Conservation (phyloP, 805 yeast genomes). For the Wickerhamiella domercqiae region DNA sequence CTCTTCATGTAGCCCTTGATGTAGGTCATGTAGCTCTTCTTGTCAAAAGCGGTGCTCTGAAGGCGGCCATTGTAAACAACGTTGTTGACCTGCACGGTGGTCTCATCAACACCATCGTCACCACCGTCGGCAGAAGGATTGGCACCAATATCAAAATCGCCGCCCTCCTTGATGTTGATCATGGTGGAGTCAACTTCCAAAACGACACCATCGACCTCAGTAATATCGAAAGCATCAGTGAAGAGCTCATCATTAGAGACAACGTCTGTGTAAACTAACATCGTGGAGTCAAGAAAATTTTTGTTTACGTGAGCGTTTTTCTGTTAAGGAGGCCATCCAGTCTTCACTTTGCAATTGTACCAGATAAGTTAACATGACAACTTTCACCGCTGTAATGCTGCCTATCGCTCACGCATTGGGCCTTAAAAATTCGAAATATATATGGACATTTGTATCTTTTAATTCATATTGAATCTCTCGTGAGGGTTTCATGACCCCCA, state of each 20-base stretch:
- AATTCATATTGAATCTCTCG: too few relatives aligned
- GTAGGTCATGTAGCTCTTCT: slow-evolving; percentile 92
- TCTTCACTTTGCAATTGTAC: not conserved
- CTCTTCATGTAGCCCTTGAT: slow-evolving; percentile 98
- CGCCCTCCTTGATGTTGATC: slow-evolving; percentile 73
- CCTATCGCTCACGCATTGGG: too few relatives aligned
- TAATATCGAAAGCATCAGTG: slow-evolving; percentile 92
- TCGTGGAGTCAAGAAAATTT: slow-evolving; percentile 9
- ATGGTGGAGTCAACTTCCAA: slow-evolving; percentile 93
- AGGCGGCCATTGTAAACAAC: slow-evolving; percentile 97
- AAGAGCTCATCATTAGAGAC: slow-evolving; percentile 82
- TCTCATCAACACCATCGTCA: slow-evolving; percentile 63
- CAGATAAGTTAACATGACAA: slow-evolving; percentile 1
- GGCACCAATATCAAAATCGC: slow-evolving; percentile 96
- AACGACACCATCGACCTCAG: slow-evolving; percentile 76
- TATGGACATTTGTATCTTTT: too few relatives aligned
- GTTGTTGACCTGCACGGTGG: slow-evolving; percentile 90
- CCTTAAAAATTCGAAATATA: too few relatives aligned
- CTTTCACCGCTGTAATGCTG: too few relatives aligned
- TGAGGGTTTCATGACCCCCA: too few relatives aligned
- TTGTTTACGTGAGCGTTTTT: too few relatives aligned
- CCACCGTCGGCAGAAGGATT: slow-evolving; percentile 98
- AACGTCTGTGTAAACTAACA: slow-evolving; percentile 44
- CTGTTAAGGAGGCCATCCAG: not conserved
- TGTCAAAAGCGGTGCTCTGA: slow-evolving; percentile 91